A percentile compares a stretch with the other conserved stretches of the same genome.
Evolutionary conservation across 306 rosid species (phyloP).

Genomic region (Cercis canadensis): DNA sequence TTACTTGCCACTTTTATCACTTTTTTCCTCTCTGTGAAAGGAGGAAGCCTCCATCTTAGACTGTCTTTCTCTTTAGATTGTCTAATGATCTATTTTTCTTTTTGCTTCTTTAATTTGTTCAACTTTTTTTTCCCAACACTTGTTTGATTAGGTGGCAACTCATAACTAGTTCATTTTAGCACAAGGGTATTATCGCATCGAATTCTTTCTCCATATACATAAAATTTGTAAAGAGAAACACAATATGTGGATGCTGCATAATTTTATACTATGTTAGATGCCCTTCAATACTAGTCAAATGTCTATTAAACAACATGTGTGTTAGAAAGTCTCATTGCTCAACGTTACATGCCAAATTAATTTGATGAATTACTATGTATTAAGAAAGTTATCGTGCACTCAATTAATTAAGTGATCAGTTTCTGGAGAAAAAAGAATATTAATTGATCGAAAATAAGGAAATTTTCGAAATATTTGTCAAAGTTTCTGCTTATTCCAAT

Average conservation of each 20-base stretch:
- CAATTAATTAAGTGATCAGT: not conserved
- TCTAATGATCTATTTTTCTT: slow-evolving; percentile 8
- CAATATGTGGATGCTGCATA: slow-evolving; percentile 15
- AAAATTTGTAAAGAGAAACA: no score
- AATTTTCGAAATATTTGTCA: not conserved
- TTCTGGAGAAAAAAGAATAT: not conserved
- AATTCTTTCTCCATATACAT: slow-evolving; percentile 4
- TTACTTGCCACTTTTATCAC: slow-evolving; percentile 34
- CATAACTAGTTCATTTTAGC: slow-evolving; percentile 4
- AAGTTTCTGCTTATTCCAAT: not conserved
- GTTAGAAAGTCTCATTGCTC: no score
- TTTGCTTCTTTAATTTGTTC: slow-evolving; percentile 17
- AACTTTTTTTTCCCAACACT: slow-evolving; percentile 34
- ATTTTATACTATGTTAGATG: not conserved
- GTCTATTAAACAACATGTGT: no score
- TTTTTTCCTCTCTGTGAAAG: slow-evolving; percentile 47
- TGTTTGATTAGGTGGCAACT: slow-evolving; percentile 38
- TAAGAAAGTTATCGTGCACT: not conserved
- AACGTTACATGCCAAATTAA: no score
- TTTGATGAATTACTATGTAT: not conserved
- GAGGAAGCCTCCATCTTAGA: slow-evolving; percentile 59
- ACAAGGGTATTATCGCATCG: not conserved
- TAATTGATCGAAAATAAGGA: not conserved
- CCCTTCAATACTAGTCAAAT: not conserved
- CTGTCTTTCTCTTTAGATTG: slow-evolving; percentile 39